A percentile compares a stretch with the other conserved stretches of the same genome.
phyloP scores from a whole-genome alignment of 257 asterid genomes.

The Echium plantagineum region DNA sequence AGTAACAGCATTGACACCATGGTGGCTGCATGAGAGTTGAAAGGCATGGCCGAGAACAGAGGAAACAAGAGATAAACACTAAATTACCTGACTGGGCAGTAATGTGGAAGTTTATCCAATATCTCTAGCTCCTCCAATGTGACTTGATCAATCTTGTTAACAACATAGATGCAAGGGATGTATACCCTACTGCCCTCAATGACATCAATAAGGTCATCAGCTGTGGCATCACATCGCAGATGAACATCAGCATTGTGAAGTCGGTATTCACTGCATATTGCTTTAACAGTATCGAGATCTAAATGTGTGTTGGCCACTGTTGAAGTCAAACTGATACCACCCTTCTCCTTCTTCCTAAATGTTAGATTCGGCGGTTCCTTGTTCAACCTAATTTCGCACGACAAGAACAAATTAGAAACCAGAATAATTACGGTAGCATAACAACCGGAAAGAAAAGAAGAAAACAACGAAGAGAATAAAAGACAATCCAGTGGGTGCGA shows the following conservation, averaged over 20 bases:
- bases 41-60: neutral
- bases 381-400: slow-evolving; percentile 47
- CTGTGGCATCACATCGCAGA: slow-evolving; percentile 92
- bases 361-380: slow-evolving; percentile 94
- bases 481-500: neutral
- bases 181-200: slow-evolving; percentile 95
- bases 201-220: slow-evolving; percentile 95
- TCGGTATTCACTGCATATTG: slow-evolving; percentile 91
- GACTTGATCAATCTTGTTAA: slow-evolving; percentile 94
- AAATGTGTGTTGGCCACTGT: slow-evolving; percentile 68
- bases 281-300: slow-evolving; percentile 95
- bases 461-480: neutral
- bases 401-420: neutral
- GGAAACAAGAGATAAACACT: neutral
- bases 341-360: slow-evolving; percentile 89
- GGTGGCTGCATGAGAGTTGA: neutral
- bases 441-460: neutral
- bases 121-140: slow-evolving; percentile 97
- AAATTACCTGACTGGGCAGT: slow-evolving; percentile 85
- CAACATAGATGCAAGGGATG: slow-evolving; percentile 88
- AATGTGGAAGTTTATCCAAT: slow-evolving; percentile 93
- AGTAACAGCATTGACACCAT: neutral
- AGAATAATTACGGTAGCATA: neutral
- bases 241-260: slow-evolving; percentile 87
- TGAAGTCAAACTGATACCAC: slow-evolving; percentile 91